Base-by-base conservation (phyloP, 805 yeast genomes). In the Candida tammaniensis region DNA sequence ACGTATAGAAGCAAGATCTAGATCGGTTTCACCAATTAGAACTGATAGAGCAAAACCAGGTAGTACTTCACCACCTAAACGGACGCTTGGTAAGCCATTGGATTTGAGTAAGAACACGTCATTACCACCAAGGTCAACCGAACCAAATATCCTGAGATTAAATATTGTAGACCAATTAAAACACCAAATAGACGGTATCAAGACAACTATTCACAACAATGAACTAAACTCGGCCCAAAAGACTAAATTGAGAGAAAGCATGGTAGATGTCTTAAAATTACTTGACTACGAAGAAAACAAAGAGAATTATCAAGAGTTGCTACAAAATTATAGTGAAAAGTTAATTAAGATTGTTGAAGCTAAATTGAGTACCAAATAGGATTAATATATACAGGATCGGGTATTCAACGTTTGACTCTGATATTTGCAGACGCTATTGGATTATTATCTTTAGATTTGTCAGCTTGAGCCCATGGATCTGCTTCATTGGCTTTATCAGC, bases 381-480 rank as follows among this genome's bases (percentile, higher is more conserved):
- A n/a, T n/a, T n/a, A 30, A 19, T 30, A 40, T 33, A 27, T 28
- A 33, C 21, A 36, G 35, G 18, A 29, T 14, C 12, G 13, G 16
- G 12, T 6, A 26, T 23, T 21, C 31, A 51, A 28, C 46, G 46
- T 37, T 64, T 53, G 19, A 74, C 70, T 38, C 59, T 62, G 17
- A 71, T 55, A 0, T 51, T 38, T 3, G 76, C 64, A 3, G 63
- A 30, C 30, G 60, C 55, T 14, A 69, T 64, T 8, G 73, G 72
- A 33, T 59, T 41, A 14, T 40, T 33, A 11, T 52, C 49, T 14
- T 32, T 35, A 10, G 55, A 32, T 25, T 40, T 44, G 24, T 61
- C 62, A 5, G 69, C 68, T 25, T 52, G 47, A 33, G 58, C 55
- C 70, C 70, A 64, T 2, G 68, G 68, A 3, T 26, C 24, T 8